Percentiles rank a stretch among this genome's conserved stretches.
phyloP scores from a whole-genome alignment of 2,329 filamentous ascomycete genomes.

The Stachybotrys elegans region DNA sequence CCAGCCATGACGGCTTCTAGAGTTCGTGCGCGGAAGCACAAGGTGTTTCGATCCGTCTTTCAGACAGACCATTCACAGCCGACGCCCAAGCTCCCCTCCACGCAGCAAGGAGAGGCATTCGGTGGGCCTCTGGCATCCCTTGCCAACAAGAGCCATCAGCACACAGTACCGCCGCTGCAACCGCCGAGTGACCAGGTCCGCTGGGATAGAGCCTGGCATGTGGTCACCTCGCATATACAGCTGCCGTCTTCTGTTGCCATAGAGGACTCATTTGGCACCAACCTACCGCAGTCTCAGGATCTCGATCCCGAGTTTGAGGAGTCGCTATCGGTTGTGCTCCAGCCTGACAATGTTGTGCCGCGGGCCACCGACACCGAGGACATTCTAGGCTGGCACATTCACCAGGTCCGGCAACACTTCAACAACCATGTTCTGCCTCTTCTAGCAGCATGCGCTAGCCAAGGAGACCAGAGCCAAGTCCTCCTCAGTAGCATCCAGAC shows the following conservation, averaged over 20 bases:
- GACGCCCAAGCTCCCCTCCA: conserved; percentile 36
- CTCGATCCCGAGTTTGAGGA: conserved; percentile 41
- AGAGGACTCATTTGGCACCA: conserved; percentile 49
- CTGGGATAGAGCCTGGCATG: conserved; percentile 59
- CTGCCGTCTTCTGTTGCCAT: conserved; percentile 50
- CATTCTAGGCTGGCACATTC: conserved; percentile 54
- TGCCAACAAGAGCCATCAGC: conserved; percentile 4
- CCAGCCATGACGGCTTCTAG: conserved; percentile 33
- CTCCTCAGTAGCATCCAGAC: conserved; percentile 49
- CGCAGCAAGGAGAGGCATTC: conserved; percentile 40
- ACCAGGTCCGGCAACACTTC: conserved; percentile 58
- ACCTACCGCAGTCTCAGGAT: conserved; percentile 38
- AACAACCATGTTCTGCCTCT: conserved; percentile 53
- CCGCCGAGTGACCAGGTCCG: conserved; percentile 44
- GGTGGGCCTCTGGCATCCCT: conserved; percentile 30
- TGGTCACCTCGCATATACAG: conserved; percentile 52
- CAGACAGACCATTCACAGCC: conserved; percentile 45
- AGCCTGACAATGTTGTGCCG: conserved; percentile 41
- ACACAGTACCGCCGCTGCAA: conserved; percentile 14
- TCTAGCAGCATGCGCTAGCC: conserved; percentile 41
- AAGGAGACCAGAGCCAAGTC: conserved; percentile 39
- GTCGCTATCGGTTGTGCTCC: conserved; percentile 48
- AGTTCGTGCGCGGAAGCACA: conserved; percentile 42
- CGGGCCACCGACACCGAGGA: conserved; percentile 49
- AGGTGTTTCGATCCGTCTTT: conserved; percentile 52